Percentiles rank a stretch among this genome's conserved stretches.
phyloP scores from a whole-genome alignment of 2,329 filamentous ascomycete species.

The Leptoxyphium fumago region DNA sequence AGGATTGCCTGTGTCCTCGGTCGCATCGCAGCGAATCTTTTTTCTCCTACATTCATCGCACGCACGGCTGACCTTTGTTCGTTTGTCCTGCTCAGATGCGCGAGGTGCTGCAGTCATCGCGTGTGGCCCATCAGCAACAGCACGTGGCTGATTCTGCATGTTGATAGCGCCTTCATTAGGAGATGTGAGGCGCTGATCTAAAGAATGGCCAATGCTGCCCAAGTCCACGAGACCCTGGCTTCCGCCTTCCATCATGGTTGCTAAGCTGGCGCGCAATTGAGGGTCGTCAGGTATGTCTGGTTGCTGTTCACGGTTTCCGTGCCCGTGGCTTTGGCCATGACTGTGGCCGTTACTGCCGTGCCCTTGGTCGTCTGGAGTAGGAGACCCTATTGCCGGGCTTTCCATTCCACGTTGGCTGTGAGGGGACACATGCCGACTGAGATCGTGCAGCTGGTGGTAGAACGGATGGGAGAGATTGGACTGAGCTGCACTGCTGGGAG shows the following conservation, averaged over 20 bases:
- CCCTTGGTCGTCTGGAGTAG: neutral
- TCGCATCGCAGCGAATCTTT: conserved; percentile 76
- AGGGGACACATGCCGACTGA: neutral
- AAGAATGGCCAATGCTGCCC: conserved; percentile 1
- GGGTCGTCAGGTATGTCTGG: conserved; percentile 5
- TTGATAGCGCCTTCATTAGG: conserved; percentile 2
- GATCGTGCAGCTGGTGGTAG: neutral
- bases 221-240: conserved; percentile 1
- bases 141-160: conserved; percentile 7
- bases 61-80: conserved; percentile 74
- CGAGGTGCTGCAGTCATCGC: conserved; percentile 2
- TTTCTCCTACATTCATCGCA: conserved; percentile 83
- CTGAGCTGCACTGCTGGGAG: neutral
- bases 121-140: conserved; percentile 7
- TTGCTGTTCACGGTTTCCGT: neutral
- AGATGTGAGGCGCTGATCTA: neutral
- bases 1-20: conserved; percentile 55
- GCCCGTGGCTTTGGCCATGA: too few relatives aligned
- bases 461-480: neutral
- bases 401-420: neutral
- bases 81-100: conserved; percentile 33
- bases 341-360: neutral
- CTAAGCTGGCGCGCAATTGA: conserved; percentile 6
- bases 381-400: neutral
- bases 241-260: conserved; percentile 2